A percentile compares a stretch with the other conserved stretches of the same genome.
Evolutionary conservation across 345 rosid genomes (phyloP).

Genomic region (Bretschneidera sinensis): DNA sequence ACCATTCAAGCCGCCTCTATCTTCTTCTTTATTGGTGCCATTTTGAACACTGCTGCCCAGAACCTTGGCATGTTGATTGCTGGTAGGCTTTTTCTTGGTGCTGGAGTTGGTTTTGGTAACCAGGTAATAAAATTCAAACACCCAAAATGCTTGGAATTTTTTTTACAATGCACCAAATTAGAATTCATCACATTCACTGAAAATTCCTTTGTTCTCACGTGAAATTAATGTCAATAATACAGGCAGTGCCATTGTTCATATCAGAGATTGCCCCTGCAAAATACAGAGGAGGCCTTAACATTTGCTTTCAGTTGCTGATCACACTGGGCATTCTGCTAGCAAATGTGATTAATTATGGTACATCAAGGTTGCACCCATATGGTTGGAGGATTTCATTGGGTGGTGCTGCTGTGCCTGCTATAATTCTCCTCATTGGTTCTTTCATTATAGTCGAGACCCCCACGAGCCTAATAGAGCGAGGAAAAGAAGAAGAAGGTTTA

Average conservation of each 20-base stretch:
- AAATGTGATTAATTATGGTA: slow-evolving; percentile 37
- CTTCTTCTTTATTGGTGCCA: slow-evolving; percentile 58
- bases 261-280: slow-evolving; percentile 72
- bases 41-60: slow-evolving; percentile 37
- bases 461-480: slow-evolving; percentile 55
- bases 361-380: slow-evolving; percentile 30
- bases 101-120: slow-evolving; percentile 70
- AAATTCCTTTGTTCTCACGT: slow-evolving; percentile 1
- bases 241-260: slow-evolving; percentile 76
- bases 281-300: slow-evolving; percentile 61
- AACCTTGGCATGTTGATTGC: slow-evolving; percentile 47
- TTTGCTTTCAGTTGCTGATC: slow-evolving; percentile 64
- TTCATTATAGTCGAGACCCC: slow-evolving; percentile 62
- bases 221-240: slow-evolving; percentile 15
- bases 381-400: slow-evolving; percentile 76
- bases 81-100: slow-evolving; percentile 60
- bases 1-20: slow-evolving; percentile 50
- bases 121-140: slow-evolving; percentile 44
- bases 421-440: slow-evolving; percentile 53
- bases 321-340: slow-evolving; percentile 63
- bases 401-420: slow-evolving; percentile 54
- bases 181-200: not conserved
- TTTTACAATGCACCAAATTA: not conserved
- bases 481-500: slow-evolving; percentile 35
- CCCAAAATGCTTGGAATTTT: not conserved